phyloP scores from a whole-genome alignment of 805 yeast species.

The Cyberlindnera euphorbiiphila region DNA sequence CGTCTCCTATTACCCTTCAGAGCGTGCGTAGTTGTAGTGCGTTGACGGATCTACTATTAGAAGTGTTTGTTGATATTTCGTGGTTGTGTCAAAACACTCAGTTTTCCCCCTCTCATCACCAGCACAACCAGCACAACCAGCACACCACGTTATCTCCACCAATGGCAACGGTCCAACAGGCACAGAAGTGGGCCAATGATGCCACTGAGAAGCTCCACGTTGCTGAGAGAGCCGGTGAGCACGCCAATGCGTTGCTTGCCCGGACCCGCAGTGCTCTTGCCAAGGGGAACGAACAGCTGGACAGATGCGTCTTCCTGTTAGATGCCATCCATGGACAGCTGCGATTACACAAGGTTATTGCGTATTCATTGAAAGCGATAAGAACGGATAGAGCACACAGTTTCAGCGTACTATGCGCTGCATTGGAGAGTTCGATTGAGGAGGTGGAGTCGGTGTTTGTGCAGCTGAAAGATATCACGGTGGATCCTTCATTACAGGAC shows the following conservation, averaged over 20 bases:
- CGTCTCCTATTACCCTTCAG: too few species aligned
- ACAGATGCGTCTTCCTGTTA: constrained; percentile 41
- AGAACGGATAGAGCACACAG: constrained; percentile 13
- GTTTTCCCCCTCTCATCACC: too few species aligned
- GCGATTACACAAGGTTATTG: constrained; percentile 34
- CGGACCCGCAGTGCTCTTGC: constrained; percentile 36
- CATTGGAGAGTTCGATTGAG: constrained; percentile 32
- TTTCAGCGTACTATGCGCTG: constrained; percentile 11
- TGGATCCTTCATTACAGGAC: constrained; percentile 5
- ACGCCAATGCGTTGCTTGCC: constrained; percentile 41
- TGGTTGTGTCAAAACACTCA: too few species aligned
- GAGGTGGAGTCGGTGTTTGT: constrained; percentile 35
- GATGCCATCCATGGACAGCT: constrained; percentile 47
- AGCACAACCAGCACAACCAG: not conserved
- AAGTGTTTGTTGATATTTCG: not conserved
- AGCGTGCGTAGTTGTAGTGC: too few species aligned
- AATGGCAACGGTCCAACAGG: not conserved
- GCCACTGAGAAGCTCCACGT: constrained; percentile 45
- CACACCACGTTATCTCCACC: too few species aligned
- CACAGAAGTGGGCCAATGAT: constrained; percentile 36
- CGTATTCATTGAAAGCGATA: not conserved
- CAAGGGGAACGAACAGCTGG: constrained; percentile 38
- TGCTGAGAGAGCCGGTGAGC: constrained; percentile 50
- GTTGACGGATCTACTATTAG: too few species aligned
- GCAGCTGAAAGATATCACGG: constrained; percentile 24